phyloP scores from a whole-genome alignment of 2,329 filamentous ascomycete species.

The Helotiales sp. region DNA sequence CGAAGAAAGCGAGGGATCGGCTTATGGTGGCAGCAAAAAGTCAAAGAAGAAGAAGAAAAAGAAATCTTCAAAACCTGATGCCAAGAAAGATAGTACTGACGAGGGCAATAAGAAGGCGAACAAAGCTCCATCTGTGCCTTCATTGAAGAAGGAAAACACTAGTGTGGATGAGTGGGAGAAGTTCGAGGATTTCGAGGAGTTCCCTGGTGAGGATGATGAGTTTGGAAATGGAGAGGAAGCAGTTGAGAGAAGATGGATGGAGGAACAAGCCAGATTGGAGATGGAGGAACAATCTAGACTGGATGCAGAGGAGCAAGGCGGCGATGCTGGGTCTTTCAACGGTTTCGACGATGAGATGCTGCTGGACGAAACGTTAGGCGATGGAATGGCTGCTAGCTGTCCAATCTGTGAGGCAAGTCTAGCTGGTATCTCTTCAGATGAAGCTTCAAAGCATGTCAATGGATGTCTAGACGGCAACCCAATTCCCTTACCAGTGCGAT shows the following conservation, averaged over 20 bases:
- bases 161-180: slow-evolving; percentile 55
- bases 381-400: slow-evolving; percentile 53
- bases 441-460: slow-evolving; percentile 87
- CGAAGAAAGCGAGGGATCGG: slow-evolving; percentile 10
- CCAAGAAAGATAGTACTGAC: slow-evolving; percentile 23
- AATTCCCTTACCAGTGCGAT: slow-evolving; percentile 55
- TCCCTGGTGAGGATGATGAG: slow-evolving; percentile 47
- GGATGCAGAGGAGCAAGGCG: slow-evolving; percentile 59
- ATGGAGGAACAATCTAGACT: slow-evolving; percentile 77
- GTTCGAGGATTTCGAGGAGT: slow-evolving; percentile 66
- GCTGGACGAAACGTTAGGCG: slow-evolving; percentile 21
- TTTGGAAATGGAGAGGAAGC: slow-evolving; percentile 63
- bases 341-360: slow-evolving; percentile 31
- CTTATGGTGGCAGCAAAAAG: slow-evolving; percentile 17
- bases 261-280: slow-evolving; percentile 69
- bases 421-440: slow-evolving; percentile 62
- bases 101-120: slow-evolving; percentile 23
- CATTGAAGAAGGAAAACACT: slow-evolving; percentile 55
- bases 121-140: slow-evolving; percentile 41
- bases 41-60: slow-evolving; percentile 9
- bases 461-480: slow-evolving; percentile 86
- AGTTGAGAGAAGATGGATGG: slow-evolving; percentile 72
- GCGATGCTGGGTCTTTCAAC: slow-evolving; percentile 41
- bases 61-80: background rate
- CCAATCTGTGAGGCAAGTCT: slow-evolving; percentile 78